These are phyloP conservation scores for Magnolia officinalis DNA, from an alignment of 164 flowering plant genomes.

Conservation along the genomic window DNA sequence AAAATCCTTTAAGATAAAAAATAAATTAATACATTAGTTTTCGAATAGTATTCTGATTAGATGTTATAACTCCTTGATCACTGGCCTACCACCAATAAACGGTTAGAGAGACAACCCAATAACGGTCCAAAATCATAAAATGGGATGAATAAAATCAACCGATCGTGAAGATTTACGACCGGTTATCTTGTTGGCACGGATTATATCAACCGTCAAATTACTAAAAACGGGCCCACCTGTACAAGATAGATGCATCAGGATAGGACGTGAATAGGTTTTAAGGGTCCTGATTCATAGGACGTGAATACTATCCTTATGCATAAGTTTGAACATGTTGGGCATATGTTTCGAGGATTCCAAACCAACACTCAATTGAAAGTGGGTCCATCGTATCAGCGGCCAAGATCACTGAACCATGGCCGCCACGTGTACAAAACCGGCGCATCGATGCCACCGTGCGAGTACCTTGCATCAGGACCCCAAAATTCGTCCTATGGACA, in stretches of 20 bases:
- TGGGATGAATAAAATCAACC: background rate
- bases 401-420: background rate
- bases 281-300: too few species aligned
- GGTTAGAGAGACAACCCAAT: too few species aligned
- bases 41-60: too few species aligned
- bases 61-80: too few species aligned
- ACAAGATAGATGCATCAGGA: background rate
- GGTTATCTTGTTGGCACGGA: background rate
- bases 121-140: background rate
- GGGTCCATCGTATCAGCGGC: too few species aligned
- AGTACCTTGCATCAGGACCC: background rate
- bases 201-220: too few species aligned
- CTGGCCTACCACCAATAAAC: too few species aligned
- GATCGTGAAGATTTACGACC: too few species aligned
- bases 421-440: background rate
- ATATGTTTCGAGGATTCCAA: background rate
- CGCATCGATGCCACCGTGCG: background rate
- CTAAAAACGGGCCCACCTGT: background rate
- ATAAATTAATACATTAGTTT: too few species aligned
- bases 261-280: background rate
- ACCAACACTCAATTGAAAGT: too few species aligned
- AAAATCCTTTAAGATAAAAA: too few species aligned
- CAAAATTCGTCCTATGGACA: background rate
- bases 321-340: background rate
- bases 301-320: background rate